Evolutionary conservation across 495 filamentous ascomycete genomes (phyloP), one percentile per base, ranked within the genome.

Genomic region (Aspergillus haitiensis): DNA sequence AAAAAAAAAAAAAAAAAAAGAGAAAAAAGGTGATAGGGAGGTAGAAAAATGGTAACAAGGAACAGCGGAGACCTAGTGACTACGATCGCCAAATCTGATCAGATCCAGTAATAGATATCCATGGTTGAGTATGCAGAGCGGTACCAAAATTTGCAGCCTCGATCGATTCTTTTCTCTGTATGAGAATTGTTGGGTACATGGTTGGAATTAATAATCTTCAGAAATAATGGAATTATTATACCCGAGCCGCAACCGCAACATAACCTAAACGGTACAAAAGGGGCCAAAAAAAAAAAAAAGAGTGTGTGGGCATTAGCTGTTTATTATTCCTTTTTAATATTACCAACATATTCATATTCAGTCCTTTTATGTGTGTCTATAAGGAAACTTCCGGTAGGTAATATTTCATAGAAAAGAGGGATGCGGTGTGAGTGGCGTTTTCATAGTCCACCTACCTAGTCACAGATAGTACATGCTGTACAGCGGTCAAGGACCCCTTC

Each of bases 351-450:
- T 36, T 50, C 33, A 16, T 37, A 36, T 58, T 50, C 40, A 32
- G 21, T 49, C 36, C 45, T 50, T 50, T 40, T 34, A 32, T 50
- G 46, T 50, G 9, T 51, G 15, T 32, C 45, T 16, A 51, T 11
- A 51, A 5, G 16, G 36, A 42, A 31, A 56, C 35, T 52, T 36
- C 35, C 40, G 21, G 48, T 21, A 62, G 58, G 7, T 16, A 32
- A 6, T 42, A 34, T 21, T 12, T 2, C 15, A 15, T 36, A 34
- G n/a, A 49, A 51, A 47, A 62, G 62, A 65, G 62, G 59, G 55
- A 63, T 50, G 61, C 56, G 44, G 56, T 58, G 55, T 45, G 51
- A 55, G 55, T 63, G 55, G 61, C 61, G 61, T 59, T 59, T 46
- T 52, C 33, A 59, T 64, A 60, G 61, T 64, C 21, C 21, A 27